A percentile compares a stretch with the other conserved stretches of the same genome.
phyloP scores from a whole-genome alignment of 208 protist genomes.

The Tritrichomonas foetus region DNA sequence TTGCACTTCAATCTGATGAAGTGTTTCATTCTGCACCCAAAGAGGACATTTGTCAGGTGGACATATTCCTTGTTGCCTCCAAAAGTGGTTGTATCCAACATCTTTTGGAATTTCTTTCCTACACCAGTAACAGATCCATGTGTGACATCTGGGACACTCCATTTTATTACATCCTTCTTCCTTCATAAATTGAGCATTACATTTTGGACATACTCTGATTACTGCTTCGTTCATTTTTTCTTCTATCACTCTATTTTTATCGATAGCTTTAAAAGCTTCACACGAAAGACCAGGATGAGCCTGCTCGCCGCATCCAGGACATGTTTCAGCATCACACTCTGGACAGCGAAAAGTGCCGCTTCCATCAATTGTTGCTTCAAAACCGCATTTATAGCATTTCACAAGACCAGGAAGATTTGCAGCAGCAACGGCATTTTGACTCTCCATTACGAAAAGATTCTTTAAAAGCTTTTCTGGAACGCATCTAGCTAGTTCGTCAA shows the following conservation, averaged over 20 bases:
- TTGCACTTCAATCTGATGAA: neutral
- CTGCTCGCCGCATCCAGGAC: neutral
- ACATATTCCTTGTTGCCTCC: neutral
- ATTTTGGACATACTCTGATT: neutral
- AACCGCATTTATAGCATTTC: neutral
- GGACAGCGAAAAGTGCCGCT: neutral
- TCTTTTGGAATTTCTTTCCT: neutral
- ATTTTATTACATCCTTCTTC: constrained; percentile 5
- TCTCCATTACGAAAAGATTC: neutral
- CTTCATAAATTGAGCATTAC: neutral
- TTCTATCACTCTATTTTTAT: neutral
- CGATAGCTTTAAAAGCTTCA: neutral
- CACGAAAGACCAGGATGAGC: neutral
- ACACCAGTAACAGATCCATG: neutral
- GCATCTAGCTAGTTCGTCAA: neutral
- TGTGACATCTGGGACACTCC: neutral
- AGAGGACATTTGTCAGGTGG: neutral
- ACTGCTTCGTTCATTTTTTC: neutral
- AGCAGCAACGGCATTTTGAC: neutral
- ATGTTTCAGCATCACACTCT: neutral
- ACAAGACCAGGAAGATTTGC: neutral
- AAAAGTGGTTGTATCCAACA: neutral
- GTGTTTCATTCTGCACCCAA: neutral
- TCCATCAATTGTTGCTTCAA: neutral
- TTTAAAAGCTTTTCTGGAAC: neutral